Evolutionary conservation across 1,139 yeast species (phyloP), one percentile per base, ranked within the genome.

Genomic region (Keqinozyma sinolaborantium): DNA sequence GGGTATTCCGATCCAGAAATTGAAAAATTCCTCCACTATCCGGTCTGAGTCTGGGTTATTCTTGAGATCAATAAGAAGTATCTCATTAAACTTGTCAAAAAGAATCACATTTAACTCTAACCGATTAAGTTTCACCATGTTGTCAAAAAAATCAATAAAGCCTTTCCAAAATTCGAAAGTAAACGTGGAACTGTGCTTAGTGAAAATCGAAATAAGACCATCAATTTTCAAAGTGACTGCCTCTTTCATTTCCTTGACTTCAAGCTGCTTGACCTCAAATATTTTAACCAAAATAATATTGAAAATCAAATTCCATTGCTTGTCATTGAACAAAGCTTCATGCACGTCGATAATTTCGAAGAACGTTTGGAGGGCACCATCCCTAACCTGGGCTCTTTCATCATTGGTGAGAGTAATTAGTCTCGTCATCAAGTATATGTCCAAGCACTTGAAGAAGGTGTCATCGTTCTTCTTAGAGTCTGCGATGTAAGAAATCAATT

Each of bases 351-450:
- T 70, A 25, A 90, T 82, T 44, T 90, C 79, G 56, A 86, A 86
- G 44, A 88, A 78, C 0, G 95, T 90, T 50, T 87, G 95, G 18
- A 87, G 74, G 0, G 96, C 80, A 2, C 96, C 96, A 49, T 87
- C 87, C 41, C 95, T 70, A 1, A 90, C 95, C 45, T 87, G 95
- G 1, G 83, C 75, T 35, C 95, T 70, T 1, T 67, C 45, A 45
- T 85, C 94, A 19, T 61, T 52, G 0, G 88, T 73, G 18, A 87
- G 70, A 16, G 69, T 69, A 0, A 88, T 79, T 25, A 90, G 58
- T 24, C 77, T 69, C 7, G 72, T 65, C 28, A 87, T 56, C 23
- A 85, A 61, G 42, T 83, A 80, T 23, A 83, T 60, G 79, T 94
- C 85, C 28, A 86, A 56, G 1, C 53, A 50, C 23, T 51, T 44